Base-by-base conservation (phyloP, 148 eudicot species). In the Suaeda aralocaspica region DNA sequence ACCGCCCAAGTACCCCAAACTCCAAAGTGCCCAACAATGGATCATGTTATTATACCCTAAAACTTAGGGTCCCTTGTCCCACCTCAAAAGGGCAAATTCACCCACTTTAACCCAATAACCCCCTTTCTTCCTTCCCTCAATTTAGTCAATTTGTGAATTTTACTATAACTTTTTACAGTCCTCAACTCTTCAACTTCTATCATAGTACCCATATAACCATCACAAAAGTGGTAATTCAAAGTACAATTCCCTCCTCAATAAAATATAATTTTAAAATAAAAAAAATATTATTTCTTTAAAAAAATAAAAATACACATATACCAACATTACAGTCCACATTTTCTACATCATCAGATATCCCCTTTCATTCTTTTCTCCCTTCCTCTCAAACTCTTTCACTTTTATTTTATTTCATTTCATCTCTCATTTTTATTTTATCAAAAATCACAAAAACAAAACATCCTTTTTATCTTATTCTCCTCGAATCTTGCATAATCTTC, bases 281-380 rank as follows among this genome's bases (percentile, higher is more conserved):
- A 22, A 18, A 8, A 9, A 45, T 48, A 15, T 16, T n/a, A 3
- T 4, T 15, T 15, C 3, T 18, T 48, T 48, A 14, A 3, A 11
- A 15, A 48, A 48, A 28, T 30, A 31, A 67, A 30, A 24, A 30
- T 4, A 30, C 18, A 25, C 16, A 25, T 19, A 67, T 50, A 74
- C 51, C 24, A 12, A 71, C 48, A 69, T 57, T 51, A 72, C 76
- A 60, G 58, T 77, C 72, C 80, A 72, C 80, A 77, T 42, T 72
- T 72, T 61, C 72, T 59, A 62, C 52, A 71, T 57, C 66, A 76
- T 25, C 71, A 65, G 56, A 72, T 72, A 67, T 66, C 80, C 72
- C 60, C 28, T 57, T 64, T 63, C 64, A 42, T 56, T 50, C 70
- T 29, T 61, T 55, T 31, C 33, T 34, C 58, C 25, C 26, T 71